A percentile compares a stretch with the other conserved stretches of the same genome.
These are phyloP conservation scores for Verbascum thapsus DNA, from an alignment of 257 asterid species.

Conservation along the genomic window DNA sequence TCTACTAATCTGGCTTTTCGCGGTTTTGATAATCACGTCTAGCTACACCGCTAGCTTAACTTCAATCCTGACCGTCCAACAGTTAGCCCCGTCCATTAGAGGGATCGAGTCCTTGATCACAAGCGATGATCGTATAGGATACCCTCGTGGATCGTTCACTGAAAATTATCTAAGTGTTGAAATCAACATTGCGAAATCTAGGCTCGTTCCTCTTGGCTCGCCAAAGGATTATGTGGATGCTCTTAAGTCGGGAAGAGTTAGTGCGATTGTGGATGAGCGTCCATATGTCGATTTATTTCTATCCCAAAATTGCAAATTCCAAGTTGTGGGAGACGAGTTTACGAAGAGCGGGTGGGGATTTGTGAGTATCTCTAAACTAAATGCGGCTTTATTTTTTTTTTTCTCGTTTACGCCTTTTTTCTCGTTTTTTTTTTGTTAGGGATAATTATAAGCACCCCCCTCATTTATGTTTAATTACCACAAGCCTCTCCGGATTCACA, in stretches of 20 bases:
- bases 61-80: conserved; percentile 72
- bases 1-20: conserved; percentile 65
- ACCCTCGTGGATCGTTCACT: conserved; percentile 59
- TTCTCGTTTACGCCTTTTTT: too few species aligned
- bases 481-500: too few species aligned
- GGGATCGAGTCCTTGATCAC: conserved; percentile 53
- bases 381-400: too few species aligned
- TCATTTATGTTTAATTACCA: too few species aligned
- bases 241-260: conserved; percentile 56
- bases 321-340: conserved; percentile 63
- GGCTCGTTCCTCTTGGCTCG: conserved; percentile 56
- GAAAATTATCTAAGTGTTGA: conserved; percentile 49
- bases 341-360: conserved; percentile 70
- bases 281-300: conserved; percentile 63
- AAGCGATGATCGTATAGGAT: conserved; percentile 53
- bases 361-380: conserved; percentile 43
- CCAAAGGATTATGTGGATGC: conserved; percentile 62
- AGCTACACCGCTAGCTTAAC: conserved; percentile 74
- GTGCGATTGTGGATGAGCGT: conserved; percentile 62
- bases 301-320: conserved; percentile 49
- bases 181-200: conserved; percentile 51
- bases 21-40: conserved; percentile 56
- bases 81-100: conserved; percentile 53
- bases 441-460: too few species aligned
- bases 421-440: too few species aligned